These are phyloP conservation scores for Camelina neglecta DNA, from an alignment of 345 rosid genomes.

Conservation along the genomic window DNA sequence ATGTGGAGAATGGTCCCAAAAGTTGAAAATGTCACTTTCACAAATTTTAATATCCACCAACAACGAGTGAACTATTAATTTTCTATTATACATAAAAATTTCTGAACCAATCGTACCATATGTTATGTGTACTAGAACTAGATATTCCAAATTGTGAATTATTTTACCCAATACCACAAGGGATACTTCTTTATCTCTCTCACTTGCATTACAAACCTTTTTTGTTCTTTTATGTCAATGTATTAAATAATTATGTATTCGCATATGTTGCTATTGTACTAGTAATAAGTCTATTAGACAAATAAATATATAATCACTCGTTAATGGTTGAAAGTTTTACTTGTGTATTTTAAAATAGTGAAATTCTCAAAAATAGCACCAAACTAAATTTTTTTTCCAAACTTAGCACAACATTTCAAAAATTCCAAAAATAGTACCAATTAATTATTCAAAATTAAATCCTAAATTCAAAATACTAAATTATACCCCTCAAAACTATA, in stretches of 20 bases:
- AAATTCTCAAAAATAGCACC: no score
- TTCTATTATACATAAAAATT: not conserved
- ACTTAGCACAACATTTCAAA: no score
- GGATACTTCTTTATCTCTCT: not conserved
- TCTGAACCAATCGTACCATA: conserved; percentile 13
- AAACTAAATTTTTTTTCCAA: no score
- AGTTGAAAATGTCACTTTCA: conserved; percentile 15
- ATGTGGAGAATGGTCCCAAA: conserved; percentile 40
- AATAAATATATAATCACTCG: not conserved
- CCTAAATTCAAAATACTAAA: no score
- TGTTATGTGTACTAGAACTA: not conserved
- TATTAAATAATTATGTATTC: not conserved
- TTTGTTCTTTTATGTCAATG: not conserved
- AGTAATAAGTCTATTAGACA: no score
- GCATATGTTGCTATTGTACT: not conserved
- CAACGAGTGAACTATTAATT: conserved; percentile 29
- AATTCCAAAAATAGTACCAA: no score
- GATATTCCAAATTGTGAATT: conserved; percentile 6
- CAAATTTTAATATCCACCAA: conserved; percentile 18
- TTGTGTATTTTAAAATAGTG: no score
- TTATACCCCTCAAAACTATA: no score
- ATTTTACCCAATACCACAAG: not conserved
- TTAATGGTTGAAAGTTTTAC: not conserved
- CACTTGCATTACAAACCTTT: not conserved
- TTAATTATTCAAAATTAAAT: no score